A percentile compares a stretch with the other conserved stretches of the same genome.
Evolutionary conservation across 2,329 filamentous ascomycete genomes (phyloP).

Genomic region (Cladophialophora exuberans): DNA sequence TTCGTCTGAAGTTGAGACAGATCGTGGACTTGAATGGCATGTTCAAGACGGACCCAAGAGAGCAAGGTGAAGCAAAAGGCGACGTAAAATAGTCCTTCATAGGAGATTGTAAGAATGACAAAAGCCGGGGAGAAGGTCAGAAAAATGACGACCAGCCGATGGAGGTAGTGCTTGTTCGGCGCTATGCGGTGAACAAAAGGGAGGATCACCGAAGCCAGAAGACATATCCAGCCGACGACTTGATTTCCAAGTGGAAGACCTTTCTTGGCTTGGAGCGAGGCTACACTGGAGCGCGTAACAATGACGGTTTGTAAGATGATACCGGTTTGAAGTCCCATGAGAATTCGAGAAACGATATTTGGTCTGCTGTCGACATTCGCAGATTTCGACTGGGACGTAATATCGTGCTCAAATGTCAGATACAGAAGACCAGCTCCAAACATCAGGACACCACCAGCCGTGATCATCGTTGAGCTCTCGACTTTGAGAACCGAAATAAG

Average conservation of each 20-base stretch:
- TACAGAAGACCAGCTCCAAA: conserved; percentile 74
- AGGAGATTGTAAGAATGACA: conserved; percentile 94
- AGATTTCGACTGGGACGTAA: conserved; percentile 50
- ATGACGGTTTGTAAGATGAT: conserved; percentile 79
- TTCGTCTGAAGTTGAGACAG: conserved; percentile 25
- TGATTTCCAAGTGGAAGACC: conserved; percentile 89
- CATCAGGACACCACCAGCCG: conserved; percentile 77
- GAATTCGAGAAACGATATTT: conserved; percentile 42
- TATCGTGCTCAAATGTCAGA: conserved; percentile 73
- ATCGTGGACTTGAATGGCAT: conserved; percentile 58
- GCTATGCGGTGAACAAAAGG: conserved; percentile 80
- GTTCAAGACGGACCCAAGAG: conserved; percentile 90
- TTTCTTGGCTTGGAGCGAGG: conserved; percentile 80
- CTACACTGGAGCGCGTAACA: conserved; percentile 83
- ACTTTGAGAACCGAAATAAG: conserved; percentile 83
- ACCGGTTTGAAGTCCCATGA: conserved; percentile 61
- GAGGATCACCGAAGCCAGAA: conserved; percentile 77
- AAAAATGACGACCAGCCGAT: conserved; percentile 86
- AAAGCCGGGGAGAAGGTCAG: conserved; percentile 91
- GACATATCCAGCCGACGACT: conserved; percentile 77
- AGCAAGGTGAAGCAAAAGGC: conserved; percentile 81
- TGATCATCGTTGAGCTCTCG: conserved; percentile 78
- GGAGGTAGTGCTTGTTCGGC: conserved; percentile 85
- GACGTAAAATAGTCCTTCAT: conserved; percentile 95
- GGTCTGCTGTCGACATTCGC: conserved; percentile 17